A percentile compares a stretch with the other conserved stretches of the same genome.
phyloP scores from a whole-genome alignment of 2,329 filamentous ascomycete genomes.

The Fusarium verticillioides region DNA sequence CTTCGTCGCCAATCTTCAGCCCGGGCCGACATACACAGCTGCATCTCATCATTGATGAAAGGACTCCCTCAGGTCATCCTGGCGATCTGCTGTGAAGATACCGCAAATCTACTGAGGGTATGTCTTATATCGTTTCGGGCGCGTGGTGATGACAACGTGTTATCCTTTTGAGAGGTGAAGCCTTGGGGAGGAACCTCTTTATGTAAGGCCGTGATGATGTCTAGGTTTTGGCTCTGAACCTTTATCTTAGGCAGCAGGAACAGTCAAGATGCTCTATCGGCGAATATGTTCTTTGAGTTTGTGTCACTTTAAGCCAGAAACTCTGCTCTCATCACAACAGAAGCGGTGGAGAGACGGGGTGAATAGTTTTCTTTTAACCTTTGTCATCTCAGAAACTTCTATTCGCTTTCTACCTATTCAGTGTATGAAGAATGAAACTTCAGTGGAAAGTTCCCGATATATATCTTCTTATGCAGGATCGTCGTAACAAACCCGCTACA shows the following conservation, averaged over 20 bases:
- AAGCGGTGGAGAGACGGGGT: neutral
- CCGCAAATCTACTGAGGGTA: neutral
- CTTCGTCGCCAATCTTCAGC: neutral
- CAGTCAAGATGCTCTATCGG: neutral
- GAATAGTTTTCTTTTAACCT: neutral
- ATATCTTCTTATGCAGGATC: neutral
- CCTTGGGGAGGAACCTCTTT: neutral
- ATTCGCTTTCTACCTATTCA: neutral
- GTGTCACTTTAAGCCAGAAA: neutral
- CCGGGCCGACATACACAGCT: neutral
- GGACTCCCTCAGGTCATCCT: neutral
- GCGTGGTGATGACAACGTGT: neutral
- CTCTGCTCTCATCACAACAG: neutral
- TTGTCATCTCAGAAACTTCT: neutral
- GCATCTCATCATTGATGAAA: constrained; percentile 4
- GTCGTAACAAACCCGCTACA: neutral
- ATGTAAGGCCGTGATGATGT: neutral
- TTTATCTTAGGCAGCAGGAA: neutral
- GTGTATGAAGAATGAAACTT: neutral
- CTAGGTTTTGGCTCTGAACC: neutral
- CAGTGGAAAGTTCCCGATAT: neutral
- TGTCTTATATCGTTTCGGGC: neutral
- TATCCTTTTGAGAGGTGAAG: neutral
- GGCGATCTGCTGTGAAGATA: neutral
- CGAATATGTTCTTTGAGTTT: neutral